Percentiles rank a stretch among this genome's conserved stretches.
Evolutionary conservation across 2,329 filamentous ascomycete genomes (phyloP).

Genomic region (Fusarium odoratissimum): DNA sequence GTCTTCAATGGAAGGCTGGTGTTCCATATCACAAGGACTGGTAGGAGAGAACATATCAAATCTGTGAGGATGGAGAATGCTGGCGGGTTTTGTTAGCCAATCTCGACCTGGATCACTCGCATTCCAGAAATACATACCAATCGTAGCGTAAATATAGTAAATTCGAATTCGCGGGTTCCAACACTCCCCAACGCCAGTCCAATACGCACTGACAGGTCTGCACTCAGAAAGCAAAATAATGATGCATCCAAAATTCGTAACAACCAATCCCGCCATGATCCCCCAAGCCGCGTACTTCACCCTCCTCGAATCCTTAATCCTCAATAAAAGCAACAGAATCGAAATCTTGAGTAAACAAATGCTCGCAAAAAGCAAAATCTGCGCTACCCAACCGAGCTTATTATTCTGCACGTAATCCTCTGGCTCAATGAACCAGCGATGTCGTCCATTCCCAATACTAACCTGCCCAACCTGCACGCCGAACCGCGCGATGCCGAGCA

Average conservation of each 20-base stretch:
- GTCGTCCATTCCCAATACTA: constrained; percentile 53
- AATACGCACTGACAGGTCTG: constrained; percentile 47
- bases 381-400: constrained; percentile 54
- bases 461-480: constrained; percentile 50
- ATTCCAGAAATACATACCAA: constrained; percentile 13
- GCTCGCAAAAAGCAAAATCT: constrained; percentile 54
- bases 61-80: constrained; percentile 37
- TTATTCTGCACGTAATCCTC: constrained; percentile 51
- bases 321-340: constrained; percentile 55
- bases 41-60: constrained; percentile 42
- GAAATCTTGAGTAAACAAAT: constrained; percentile 56
- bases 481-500: constrained; percentile 48
- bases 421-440: constrained; percentile 49
- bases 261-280: constrained; percentile 48
- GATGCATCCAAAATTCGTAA: constrained; percentile 49
- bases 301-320: constrained; percentile 52
- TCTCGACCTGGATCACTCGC: rapidly evolving
- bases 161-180: constrained; percentile 50
- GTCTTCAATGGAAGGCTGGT: constrained; percentile 46
- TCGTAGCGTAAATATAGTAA: constrained; percentile 50
- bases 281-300: constrained; percentile 48
- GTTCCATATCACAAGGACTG: constrained; percentile 50
- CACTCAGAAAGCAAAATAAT: constrained; percentile 51
- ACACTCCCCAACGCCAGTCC: constrained; percentile 46
- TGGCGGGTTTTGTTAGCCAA: not conserved